Conservation (phyloP, 306 rosid genomes). For the Vicia sativa region DNA sequence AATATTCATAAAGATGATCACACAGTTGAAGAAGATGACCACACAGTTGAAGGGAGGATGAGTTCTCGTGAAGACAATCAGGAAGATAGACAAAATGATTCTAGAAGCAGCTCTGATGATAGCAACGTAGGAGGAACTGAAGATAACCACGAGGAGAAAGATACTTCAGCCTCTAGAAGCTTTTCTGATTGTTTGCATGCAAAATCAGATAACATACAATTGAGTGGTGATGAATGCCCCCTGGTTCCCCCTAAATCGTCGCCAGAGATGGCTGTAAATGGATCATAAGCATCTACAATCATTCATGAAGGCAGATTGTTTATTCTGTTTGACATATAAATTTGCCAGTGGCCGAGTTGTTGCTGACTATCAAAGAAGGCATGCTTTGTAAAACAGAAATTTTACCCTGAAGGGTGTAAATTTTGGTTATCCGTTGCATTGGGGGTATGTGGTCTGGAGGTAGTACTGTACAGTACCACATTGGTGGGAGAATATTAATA, state of each 20-base stretch:
- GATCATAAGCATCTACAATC: slow-evolving; percentile 56
- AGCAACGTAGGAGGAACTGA: slow-evolving; percentile 43
- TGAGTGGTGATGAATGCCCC: slow-evolving; percentile 73
- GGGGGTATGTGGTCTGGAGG: slow-evolving; percentile 41
- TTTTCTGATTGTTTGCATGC: slow-evolving; percentile 62
- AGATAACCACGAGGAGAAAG: slow-evolving; percentile 62
- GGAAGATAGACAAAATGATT: slow-evolving; percentile 46
- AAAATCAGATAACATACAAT: slow-evolving; percentile 58
- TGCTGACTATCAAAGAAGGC: slow-evolving; percentile 37
- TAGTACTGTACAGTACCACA: slow-evolving; percentile 61
- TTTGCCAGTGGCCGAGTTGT: slow-evolving; percentile 50
- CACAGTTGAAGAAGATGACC: slow-evolving; percentile 51
- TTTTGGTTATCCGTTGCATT: slow-evolving; percentile 46
- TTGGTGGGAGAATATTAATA: slow-evolving; percentile 44
- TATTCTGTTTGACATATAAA: slow-evolving; percentile 44
- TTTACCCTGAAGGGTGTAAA: slow-evolving; percentile 44
- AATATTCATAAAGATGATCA: slow-evolving; percentile 37
- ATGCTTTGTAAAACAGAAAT: slow-evolving; percentile 35
- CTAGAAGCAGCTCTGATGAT: slow-evolving; percentile 48
- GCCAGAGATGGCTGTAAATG: slow-evolving; percentile 93
- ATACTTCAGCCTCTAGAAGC: slow-evolving; percentile 55
- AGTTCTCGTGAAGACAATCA: slow-evolving; percentile 49
- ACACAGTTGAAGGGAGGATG: slow-evolving; percentile 49
- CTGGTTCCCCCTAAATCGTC: slow-evolving; percentile 80
- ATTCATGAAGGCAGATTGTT: slow-evolving; percentile 34